Percentiles rank a stretch among this genome's conserved stretches.
phyloP scores from a whole-genome alignment of 140 eudicot species.

The Stevia rebaudiana region DNA sequence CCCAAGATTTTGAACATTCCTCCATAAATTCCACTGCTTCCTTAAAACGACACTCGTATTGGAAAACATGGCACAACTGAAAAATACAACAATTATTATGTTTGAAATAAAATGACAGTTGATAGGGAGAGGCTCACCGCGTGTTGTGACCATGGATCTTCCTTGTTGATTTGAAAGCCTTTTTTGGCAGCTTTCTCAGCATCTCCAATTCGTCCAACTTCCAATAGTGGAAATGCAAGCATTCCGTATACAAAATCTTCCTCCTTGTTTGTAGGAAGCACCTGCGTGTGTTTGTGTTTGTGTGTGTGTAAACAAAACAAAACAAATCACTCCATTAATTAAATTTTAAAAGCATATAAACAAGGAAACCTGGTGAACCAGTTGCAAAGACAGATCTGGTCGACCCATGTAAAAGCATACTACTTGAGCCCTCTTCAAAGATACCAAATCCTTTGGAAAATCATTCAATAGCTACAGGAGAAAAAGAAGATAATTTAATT shows the following conservation, averaged over 20 bases:
- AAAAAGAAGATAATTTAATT: background rate
- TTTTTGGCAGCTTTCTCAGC: slow-evolving; percentile 71
- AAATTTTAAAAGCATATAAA: too few species aligned
- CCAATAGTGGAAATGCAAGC: slow-evolving; percentile 90
- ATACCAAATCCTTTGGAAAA: slow-evolving; percentile 79
- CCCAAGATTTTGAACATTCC: slow-evolving; percentile 70
- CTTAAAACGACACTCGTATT: slow-evolving; percentile 73
- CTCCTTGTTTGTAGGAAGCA: slow-evolving; percentile 46
- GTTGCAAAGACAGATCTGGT: slow-evolving; percentile 70
- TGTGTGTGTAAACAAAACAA: too few species aligned
- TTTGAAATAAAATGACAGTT: too few species aligned
- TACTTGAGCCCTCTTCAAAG: slow-evolving; percentile 85
- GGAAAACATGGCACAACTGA: slow-evolving; percentile 91
- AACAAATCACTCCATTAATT: background rate
- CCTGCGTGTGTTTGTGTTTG: slow-evolving; percentile 56
- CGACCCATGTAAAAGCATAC: slow-evolving; percentile 88
- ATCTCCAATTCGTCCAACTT: slow-evolving; percentile 69
- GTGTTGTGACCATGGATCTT: slow-evolving; percentile 95
- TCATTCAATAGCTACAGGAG: slow-evolving; percentile 48
- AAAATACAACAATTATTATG: background rate
- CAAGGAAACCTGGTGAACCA: slow-evolving; percentile 60
- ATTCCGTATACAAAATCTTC: slow-evolving; percentile 70
- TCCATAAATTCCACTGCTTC: slow-evolving; percentile 89
- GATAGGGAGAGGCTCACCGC: slow-evolving; percentile 43
- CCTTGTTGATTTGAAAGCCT: slow-evolving; percentile 65